Conservation (phyloP, 768 basidiomycete species). For the Auriscalpium vulgare region DNA sequence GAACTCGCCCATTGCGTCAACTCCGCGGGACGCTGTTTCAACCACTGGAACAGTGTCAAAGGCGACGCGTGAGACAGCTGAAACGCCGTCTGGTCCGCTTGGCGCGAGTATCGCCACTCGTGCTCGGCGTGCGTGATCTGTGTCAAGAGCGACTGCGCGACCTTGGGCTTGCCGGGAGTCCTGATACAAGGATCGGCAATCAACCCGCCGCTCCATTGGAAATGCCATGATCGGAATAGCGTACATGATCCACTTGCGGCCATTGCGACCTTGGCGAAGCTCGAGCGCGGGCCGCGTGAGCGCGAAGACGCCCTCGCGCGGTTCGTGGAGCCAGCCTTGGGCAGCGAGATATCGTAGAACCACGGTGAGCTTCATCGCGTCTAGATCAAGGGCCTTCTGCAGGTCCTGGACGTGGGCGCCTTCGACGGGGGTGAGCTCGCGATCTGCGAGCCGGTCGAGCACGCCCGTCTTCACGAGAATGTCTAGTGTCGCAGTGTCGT, state of each 20-base stretch:
- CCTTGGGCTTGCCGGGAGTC: slow-evolving; percentile 9
- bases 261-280: slow-evolving; percentile 10
- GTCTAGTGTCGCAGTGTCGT: slow-evolving; percentile 14
- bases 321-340: slow-evolving; percentile 17
- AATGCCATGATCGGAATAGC: not conserved
- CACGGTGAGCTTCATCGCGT: slow-evolving; percentile 9
- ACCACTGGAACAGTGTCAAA: slow-evolving; percentile 8
- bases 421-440: not conserved
- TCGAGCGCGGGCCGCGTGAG: slow-evolving; percentile 15
- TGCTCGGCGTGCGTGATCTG: slow-evolving; percentile 11
- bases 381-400: slow-evolving; percentile 9
- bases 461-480: slow-evolving; percentile 14
- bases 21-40: slow-evolving; percentile 5
- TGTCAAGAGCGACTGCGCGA: slow-evolving; percentile 5
- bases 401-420: slow-evolving; percentile 12
- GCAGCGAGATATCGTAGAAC: slow-evolving; percentile 14
- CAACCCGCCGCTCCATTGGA: not conserved
- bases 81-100: slow-evolving; percentile 7
- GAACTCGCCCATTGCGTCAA: slow-evolving; percentile 4
- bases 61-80: slow-evolving; percentile 7
- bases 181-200: not conserved
- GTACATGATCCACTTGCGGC: slow-evolving; percentile 11
- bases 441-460: slow-evolving; percentile 10
- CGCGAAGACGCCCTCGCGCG: slow-evolving; percentile 12
- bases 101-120: slow-evolving; percentile 12